Percentiles rank a stretch among this genome's conserved stretches.
Evolutionary conservation across 2,329 filamentous ascomycete genomes (phyloP).

Genomic region (Aspergillus floridensis): DNA sequence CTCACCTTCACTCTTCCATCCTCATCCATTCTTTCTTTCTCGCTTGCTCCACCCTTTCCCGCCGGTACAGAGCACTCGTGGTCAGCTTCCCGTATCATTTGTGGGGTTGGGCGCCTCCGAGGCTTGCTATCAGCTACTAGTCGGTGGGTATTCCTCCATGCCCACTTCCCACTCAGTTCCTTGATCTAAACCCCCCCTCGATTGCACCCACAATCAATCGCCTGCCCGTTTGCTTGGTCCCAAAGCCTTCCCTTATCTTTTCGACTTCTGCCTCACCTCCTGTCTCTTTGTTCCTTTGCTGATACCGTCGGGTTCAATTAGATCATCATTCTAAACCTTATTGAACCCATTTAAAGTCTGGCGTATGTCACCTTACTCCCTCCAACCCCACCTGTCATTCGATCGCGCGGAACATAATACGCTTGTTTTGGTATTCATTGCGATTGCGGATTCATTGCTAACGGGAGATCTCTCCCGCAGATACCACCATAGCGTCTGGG

Average conservation of each 20-base stretch:
- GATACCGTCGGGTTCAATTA: not conserved
- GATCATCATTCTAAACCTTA: not conserved
- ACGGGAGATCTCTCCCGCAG: not conserved
- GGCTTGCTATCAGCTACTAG: constrained; percentile 3
- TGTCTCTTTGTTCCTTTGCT: not conserved
- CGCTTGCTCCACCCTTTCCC: not conserved
- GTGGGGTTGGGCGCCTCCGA: constrained; percentile 7
- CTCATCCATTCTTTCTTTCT: not conserved
- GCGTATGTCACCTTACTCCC: constrained; percentile 3
- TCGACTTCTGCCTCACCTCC: not conserved
- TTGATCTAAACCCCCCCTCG: not conserved
- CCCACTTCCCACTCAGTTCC: constrained; percentile 3
- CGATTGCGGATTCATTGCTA: not conserved
- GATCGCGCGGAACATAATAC: constrained; percentile 2
- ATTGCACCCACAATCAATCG: not conserved
- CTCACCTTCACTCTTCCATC: not conserved
- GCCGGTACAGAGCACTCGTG: not conserved
- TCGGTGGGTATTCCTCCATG: constrained; percentile 2
- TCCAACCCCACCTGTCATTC: not conserved
- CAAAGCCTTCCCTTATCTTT: not conserved
- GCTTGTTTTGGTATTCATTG: not conserved
- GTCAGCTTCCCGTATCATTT: constrained; percentile 2
- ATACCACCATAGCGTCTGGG: not conserved
- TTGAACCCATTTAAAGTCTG: not conserved
- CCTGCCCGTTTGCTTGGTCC: not conserved